A percentile compares a stretch with the other conserved stretches of the same genome.
Evolutionary conservation across 1,284 basidiomycete species (phyloP).

Genomic region (Macrocybe sp.): DNA sequence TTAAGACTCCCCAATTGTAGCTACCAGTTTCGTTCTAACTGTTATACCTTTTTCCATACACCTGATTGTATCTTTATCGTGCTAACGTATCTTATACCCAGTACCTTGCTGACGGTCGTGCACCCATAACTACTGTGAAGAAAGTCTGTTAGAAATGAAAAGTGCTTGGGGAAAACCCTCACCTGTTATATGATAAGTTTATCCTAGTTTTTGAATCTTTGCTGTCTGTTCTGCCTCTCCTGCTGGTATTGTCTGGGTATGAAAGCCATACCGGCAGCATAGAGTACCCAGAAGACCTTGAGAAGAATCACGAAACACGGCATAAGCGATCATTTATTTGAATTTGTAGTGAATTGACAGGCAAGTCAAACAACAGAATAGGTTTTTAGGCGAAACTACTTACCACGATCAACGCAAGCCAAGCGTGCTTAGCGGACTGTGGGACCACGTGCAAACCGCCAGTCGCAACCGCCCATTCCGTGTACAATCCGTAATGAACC

Average conservation of each 20-base stretch:
- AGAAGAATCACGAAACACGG: no score
- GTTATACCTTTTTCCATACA: slow-evolving; percentile 4
- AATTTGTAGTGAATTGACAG: no score
- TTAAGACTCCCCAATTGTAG: slow-evolving; percentile 14
- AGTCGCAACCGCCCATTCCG: slow-evolving; percentile 35
- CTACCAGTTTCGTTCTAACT: slow-evolving; percentile 9
- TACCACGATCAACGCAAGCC: slow-evolving; percentile 45
- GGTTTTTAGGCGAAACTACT: slow-evolving; percentile 14
- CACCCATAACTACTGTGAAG: no score
- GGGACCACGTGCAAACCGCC: slow-evolving; percentile 35
- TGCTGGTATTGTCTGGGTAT: slow-evolving; percentile 41
- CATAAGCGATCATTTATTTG: no score
- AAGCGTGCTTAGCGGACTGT: slow-evolving; percentile 38
- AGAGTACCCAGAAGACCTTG: slow-evolving; percentile 46
- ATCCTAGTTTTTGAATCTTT: no score
- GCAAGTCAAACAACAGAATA: not conserved
- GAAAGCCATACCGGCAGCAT: slow-evolving; percentile 35
- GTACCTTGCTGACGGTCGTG: no score
- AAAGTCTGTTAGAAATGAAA: no score
- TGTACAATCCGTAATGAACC: slow-evolving; percentile 44
- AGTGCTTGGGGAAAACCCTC: no score
- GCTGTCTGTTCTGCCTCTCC: slow-evolving; percentile 19
- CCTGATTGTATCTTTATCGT: slow-evolving; percentile 23
- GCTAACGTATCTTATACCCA: not conserved
- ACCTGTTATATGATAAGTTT: no score